Conservation (phyloP, 148 eudicot genomes). For the Talinum fruticosum region DNA sequence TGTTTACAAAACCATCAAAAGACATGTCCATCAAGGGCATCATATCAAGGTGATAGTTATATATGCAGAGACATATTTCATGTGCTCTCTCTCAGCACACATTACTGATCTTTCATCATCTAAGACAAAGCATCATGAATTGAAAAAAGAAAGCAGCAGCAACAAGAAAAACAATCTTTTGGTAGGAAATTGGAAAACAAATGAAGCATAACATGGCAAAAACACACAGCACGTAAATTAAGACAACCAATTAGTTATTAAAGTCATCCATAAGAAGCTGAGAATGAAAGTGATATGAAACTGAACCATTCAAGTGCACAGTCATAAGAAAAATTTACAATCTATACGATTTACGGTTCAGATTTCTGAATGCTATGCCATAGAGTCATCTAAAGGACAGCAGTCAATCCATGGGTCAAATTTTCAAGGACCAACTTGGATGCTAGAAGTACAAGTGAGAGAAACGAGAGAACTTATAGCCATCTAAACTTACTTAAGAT, state of each 20-base stretch:
- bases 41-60: neutral
- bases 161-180: neutral
- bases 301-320: neutral
- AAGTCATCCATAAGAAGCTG: neutral
- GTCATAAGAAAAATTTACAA: neutral
- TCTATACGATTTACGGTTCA: too few species aligned
- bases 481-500: conserved; percentile 1
- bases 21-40: conserved; percentile 2
- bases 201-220: neutral
- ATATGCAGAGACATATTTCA: neutral
- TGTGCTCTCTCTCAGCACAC: neutral
- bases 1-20: conserved; percentile 4
- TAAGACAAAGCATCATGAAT: neutral
- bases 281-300: neutral
- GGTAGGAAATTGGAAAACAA: neutral
- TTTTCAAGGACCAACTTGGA: neutral
- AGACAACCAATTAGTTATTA: too few species aligned
- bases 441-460: neutral
- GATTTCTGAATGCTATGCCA: neutral
- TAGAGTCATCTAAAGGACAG: neutral
- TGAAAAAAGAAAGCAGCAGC: neutral
- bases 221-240: neutral
- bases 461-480: conserved; percentile 8
- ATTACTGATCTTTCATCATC: neutral
- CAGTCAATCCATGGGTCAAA: neutral